These are phyloP conservation scores for Saccharomycopsis malanga DNA, from an alignment of 805 yeast genomes.

Conservation along the genomic window DNA sequence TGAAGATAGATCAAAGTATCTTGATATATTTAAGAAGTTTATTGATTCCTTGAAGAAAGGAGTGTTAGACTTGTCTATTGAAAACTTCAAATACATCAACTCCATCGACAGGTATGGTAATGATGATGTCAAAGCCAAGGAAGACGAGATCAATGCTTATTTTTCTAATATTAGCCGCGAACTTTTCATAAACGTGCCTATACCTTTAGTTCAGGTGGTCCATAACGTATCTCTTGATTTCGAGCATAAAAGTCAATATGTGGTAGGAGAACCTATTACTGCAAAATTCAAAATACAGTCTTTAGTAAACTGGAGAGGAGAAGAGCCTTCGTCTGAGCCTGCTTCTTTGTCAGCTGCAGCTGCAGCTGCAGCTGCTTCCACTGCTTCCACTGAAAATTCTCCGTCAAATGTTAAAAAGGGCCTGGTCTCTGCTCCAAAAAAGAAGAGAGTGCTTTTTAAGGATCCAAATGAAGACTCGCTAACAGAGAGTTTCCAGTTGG, in stretches of 20 bases:
- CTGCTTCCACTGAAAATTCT: not conserved
- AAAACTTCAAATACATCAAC: constrained; percentile 9
- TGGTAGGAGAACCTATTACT: constrained; percentile 59
- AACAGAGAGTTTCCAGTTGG: constrained; percentile 35
- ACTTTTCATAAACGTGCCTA: constrained; percentile 48
- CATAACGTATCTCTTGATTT: constrained; percentile 46
- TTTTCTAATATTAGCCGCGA: constrained; percentile 21
- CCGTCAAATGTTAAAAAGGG: not conserved
- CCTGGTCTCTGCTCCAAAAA: constrained; percentile 8
- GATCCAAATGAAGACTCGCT: constrained; percentile 19
- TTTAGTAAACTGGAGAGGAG: constrained; percentile 37
- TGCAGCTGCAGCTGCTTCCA: not conserved
- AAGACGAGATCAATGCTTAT: constrained; percentile 5
- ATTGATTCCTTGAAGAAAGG: constrained; percentile 10
- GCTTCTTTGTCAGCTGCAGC: constrained; percentile 1
- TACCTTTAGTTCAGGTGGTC: constrained; percentile 54
- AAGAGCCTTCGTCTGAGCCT: constrained; percentile 1
- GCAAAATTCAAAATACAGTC: constrained; percentile 39
- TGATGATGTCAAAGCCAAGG: constrained; percentile 1
- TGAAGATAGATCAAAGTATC: constrained; percentile 16
- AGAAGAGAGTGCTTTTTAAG: constrained; percentile 22
- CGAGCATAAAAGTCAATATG: constrained; percentile 35
- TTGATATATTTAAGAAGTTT: constrained; percentile 16
- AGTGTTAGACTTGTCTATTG: constrained; percentile 5
- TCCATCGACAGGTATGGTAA: not conserved